Percentiles rank a stretch among this genome's conserved stretches.
These are phyloP conservation scores for Tylopilus intermedius DNA, from an alignment of 768 basidiomycete genomes.

Conservation along the genomic window DNA sequence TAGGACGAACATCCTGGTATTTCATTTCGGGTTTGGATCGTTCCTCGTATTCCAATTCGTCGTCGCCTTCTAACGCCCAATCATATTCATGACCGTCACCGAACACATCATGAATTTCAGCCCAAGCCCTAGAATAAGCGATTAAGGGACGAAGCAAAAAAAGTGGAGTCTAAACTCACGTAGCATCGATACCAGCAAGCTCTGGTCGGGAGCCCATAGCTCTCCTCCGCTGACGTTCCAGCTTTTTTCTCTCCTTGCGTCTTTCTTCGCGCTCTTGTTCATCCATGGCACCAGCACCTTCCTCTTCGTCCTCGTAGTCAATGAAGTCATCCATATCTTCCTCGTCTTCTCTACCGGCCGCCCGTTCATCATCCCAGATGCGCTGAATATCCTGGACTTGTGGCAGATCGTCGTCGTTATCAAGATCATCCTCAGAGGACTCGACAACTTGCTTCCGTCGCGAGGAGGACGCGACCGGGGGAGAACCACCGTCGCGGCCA, in stretches of 20 bases:
- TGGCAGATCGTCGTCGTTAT: conserved; percentile 47
- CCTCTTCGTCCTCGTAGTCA: conserved; percentile 75
- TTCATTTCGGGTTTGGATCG: conserved; percentile 66
- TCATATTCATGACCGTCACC: conserved; percentile 96
- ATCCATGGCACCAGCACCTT: conserved; percentile 74
- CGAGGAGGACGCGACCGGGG: conserved; percentile 56
- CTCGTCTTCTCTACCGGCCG: conserved; percentile 44
- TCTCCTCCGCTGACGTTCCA: conserved; percentile 63
- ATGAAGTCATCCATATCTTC: conserved; percentile 73
- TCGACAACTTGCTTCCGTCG: conserved; percentile 57
- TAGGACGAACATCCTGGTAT: conserved; percentile 67
- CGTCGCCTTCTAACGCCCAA: conserved; percentile 86
- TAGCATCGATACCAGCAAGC: conserved; percentile 75
- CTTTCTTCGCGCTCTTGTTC: conserved; percentile 74
- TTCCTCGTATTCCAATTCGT: conserved; percentile 45
- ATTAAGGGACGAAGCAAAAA: conserved; percentile 8
- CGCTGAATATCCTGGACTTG: conserved; percentile 57
- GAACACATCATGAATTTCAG: conserved; percentile 93
- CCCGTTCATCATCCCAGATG: conserved; percentile 76
- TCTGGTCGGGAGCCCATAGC: conserved; percentile 63
- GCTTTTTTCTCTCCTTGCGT: conserved; percentile 56
- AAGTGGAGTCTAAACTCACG: conserved; percentile 44
- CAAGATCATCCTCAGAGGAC: conserved; percentile 75
- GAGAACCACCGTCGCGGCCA: conserved; percentile 67
- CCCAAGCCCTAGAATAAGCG: conserved; percentile 69